phyloP scores from a whole-genome alignment of 2,329 filamentous ascomycete genomes.

The Coniella vitis region DNA sequence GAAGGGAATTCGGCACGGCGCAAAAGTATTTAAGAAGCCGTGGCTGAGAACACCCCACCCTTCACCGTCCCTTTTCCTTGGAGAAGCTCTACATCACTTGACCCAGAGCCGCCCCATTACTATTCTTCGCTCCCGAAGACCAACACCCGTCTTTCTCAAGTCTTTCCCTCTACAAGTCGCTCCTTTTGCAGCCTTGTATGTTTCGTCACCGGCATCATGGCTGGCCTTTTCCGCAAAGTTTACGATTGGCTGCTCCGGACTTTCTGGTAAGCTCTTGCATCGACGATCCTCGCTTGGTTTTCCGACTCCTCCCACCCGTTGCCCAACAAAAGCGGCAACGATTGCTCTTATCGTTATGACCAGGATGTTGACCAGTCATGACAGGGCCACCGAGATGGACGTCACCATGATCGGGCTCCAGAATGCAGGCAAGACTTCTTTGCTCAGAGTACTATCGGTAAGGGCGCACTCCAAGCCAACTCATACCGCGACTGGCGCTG shows the following conservation, averaged over 20 bases:
- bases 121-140: not conserved
- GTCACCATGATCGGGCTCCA: conserved; percentile 98
- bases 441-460: conserved; percentile 91
- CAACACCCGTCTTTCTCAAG: conserved; percentile 10
- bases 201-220: conserved; percentile 54
- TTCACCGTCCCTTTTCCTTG: conserved; percentile 20
- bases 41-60: conserved; percentile 26
- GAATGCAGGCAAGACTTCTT: conserved; percentile 94
- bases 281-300: conserved; percentile 13
- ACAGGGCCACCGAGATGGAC: conserved; percentile 97
- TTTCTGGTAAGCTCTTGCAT: conserved; percentile 68
- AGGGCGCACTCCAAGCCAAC: conserved; percentile 32
- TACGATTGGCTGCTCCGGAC: conserved; percentile 98
- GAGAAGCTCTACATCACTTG: conserved; percentile 18
- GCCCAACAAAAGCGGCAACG: not conserved
- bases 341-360: conserved; percentile 1
- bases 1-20: conserved; percentile 25
- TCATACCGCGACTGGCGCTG: not conserved
- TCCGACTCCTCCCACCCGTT: conserved; percentile 13
- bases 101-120: conserved; percentile 1
- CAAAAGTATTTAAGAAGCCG: conserved; percentile 32
- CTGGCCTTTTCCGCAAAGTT: conserved; percentile 83
- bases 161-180: conserved; percentile 1
- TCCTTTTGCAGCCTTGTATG: not conserved
- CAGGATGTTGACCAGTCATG: conserved; percentile 9